A percentile compares a stretch with the other conserved stretches of the same genome.
Evolutionary conservation across 805 yeast species (phyloP).

Genomic region (Scheffersomyces spartinae): DNA sequence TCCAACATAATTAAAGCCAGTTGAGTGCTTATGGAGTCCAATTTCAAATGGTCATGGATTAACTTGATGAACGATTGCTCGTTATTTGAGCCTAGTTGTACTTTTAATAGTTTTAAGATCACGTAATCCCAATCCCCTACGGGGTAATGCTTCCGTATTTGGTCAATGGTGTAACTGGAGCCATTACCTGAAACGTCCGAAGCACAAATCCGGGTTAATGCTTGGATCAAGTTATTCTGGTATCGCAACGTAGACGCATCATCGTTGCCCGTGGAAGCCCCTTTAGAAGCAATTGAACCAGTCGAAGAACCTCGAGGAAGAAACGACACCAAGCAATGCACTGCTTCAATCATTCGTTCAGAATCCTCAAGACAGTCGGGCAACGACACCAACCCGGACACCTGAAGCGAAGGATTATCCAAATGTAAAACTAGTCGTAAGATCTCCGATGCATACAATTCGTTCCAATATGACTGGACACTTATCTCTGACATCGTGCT

Average conservation of each 20-base stretch:
- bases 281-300: conserved; percentile 15
- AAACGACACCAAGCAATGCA: conserved; percentile 11
- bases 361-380: conserved; percentile 8
- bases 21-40: conserved; percentile 11
- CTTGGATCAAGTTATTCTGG: too few species aligned
- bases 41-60: conserved; percentile 10
- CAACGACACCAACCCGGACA: conserved; percentile 21
- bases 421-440: conserved; percentile 17
- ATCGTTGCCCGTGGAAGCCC: conserved; percentile 16
- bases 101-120: conserved; percentile 13
- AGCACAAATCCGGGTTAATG: too few species aligned
- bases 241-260: too few species aligned
- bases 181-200: too few species aligned
- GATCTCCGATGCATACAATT: conserved; percentile 19
- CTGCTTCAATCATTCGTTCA: conserved; percentile 4
- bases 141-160: conserved; percentile 7
- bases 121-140: conserved; percentile 14
- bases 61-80: conserved; percentile 12
- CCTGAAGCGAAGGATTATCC: conserved; percentile 22
- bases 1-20: conserved; percentile 23
- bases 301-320: conserved; percentile 16
- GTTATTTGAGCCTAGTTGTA: conserved; percentile 11
- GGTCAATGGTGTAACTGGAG: too few species aligned
- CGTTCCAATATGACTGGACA: conserved; percentile 22
- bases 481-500: too few species aligned